A percentile compares a stretch with the other conserved stretches of the same genome.
phyloP scores from a whole-genome alignment of 2,329 filamentous ascomycete genomes.

The Cercospora sp. region DNA sequence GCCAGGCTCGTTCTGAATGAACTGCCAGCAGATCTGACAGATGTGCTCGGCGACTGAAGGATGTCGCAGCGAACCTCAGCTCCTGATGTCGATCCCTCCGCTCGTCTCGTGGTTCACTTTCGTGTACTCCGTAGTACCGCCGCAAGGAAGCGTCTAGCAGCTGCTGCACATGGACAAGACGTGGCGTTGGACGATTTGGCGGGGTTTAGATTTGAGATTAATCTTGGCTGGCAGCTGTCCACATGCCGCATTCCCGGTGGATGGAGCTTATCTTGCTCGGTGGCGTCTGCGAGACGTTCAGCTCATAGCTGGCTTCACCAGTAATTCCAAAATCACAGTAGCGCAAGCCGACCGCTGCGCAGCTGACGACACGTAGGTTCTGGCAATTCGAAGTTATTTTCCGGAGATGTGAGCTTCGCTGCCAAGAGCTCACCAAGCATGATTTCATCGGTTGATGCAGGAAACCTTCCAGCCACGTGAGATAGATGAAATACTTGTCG shows the following conservation, averaged over 20 bases:
- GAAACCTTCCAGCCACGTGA: conserved; percentile 1
- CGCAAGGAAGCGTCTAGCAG: background rate
- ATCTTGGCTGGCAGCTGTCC: conserved; percentile 2
- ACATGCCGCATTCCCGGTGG: background rate
- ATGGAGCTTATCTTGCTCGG: background rate
- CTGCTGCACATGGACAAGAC: background rate
- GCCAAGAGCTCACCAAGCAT: background rate
- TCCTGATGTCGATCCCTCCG: background rate
- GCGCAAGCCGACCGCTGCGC: background rate
- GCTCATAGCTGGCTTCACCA: background rate
- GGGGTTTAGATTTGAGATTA: conserved; percentile 18
- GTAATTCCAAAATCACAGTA: background rate
- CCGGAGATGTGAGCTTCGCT: background rate
- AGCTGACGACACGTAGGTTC: background rate
- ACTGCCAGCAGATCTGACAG: background rate
- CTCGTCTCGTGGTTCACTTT: background rate
- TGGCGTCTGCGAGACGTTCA: background rate
- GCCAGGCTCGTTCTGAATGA: background rate
- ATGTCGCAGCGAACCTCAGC: background rate
- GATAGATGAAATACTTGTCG: background rate
- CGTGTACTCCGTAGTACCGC: background rate
- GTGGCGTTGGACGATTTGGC: conserved; percentile 11
- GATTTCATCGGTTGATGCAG: background rate
- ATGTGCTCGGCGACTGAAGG: background rate
- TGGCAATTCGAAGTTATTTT: background rate